Evolutionary conservation across 306 rosid genomes (phyloP), one percentile per base, ranked within the genome.

Genomic region (Trifolium subterraneum): DNA sequence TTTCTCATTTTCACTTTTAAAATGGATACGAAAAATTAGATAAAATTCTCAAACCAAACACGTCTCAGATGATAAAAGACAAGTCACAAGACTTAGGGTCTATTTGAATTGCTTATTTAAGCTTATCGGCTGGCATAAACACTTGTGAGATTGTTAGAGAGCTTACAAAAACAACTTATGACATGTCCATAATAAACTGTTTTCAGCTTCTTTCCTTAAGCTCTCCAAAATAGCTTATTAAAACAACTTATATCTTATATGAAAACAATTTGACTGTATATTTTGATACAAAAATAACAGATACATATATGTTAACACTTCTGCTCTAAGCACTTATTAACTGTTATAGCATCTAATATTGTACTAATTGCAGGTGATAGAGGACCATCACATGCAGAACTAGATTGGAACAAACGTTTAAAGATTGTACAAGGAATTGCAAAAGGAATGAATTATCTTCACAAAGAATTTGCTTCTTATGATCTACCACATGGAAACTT

Each of bases 401-500:
- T 93, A 14, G 75, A 89, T 42, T 93, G 98, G 97, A 80, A 87
- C 10, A 62, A 87, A 0, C 78, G 92, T 47, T 55, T 93, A 10
- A 87, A 79, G 76, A 88, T 91, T 67, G 79, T 87, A n/a, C 65
- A 59, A 76, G 98, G 97, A 75, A 87, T 87, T 3, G 89, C 88
- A 3, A 76, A 84, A 76, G 98, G 98, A 60, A 44, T 93, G 86
- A 72, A 33, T 35, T 87, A 82, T 77, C 80, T 93, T 70, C 86
- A 89, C 62, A 72, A 63, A 1, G 81, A 87, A 45, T 63, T 74
- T 4, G 66, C 86, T 35, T 56, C 74, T 20, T 82, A n/a, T 8
- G 71, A 79, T 67, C 64, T 93, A 36, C 96, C 98, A 16, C 98
- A 93, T 56, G 98, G 98, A 1, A 87, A 93, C 69, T 86, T 93